Evolutionary conservation across 805 yeast species (phyloP).

Genomic region (Zygosaccharomyces bailii): DNA sequence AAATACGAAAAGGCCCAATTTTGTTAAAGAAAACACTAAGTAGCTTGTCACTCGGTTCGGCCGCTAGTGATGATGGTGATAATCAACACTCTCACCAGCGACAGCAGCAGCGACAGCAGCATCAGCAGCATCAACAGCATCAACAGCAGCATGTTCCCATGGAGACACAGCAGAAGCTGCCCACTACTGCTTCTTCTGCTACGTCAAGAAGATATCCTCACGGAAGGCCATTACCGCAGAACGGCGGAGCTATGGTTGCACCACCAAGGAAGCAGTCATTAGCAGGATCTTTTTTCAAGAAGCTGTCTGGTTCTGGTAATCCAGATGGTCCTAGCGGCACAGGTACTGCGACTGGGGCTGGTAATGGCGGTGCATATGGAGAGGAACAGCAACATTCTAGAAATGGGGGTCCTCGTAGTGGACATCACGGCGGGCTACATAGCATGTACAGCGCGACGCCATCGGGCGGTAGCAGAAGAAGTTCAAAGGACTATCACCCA

Average conservation of each 20-base stretch:
- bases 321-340: constrained; percentile 2
- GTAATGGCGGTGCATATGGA: not conserved
- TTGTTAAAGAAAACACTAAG: constrained; percentile 25
- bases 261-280: constrained; percentile 28
- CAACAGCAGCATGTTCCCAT: not conserved
- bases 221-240: constrained; percentile 1
- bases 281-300: constrained; percentile 27
- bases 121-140: constrained; percentile 4
- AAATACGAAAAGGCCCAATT: constrained; percentile 18
- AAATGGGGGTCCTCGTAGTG: not conserved
- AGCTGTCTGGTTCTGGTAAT: constrained; percentile 22
- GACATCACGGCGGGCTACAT: not conserved
- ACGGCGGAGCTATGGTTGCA: constrained; percentile 1
- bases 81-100: not conserved
- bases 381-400: not conserved
- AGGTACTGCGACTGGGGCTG: constrained; percentile 5
- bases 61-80: constrained; percentile 4
- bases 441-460: not conserved
- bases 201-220: not conserved
- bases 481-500: not conserved
- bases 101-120: not conserved
- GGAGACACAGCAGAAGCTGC: constrained; percentile 1
- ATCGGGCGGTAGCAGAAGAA: not conserved
- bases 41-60: constrained; percentile 21
- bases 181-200: not conserved